Base-by-base conservation (phyloP, 495 filamentous ascomycete genomes). In the Elasticomyces elasticus region DNA sequence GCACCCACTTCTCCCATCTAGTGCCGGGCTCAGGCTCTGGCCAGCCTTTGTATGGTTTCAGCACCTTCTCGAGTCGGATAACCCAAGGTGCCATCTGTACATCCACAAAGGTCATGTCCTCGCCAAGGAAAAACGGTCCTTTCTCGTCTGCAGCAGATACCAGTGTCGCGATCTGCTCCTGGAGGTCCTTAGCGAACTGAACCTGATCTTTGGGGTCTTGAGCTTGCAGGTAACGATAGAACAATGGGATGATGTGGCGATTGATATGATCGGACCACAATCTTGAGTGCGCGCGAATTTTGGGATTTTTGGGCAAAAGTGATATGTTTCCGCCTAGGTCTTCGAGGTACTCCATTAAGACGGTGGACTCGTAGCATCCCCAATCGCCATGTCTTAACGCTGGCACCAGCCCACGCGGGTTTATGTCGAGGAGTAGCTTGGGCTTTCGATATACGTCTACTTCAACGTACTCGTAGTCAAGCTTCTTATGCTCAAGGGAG, bases 341-440 rank as follows among this genome's bases (percentile, higher is more conserved):
- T 64, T 95, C 91, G 37, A 95, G 75, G 70, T 94, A 95, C 85
- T 97, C 91, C 55, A 97, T 75, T 58, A 95, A 75, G 15, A 95
- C 85, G 0, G 79, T 80, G 64, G 86, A 92, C 66, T 95, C 91
- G 65, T 90, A 83, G 60, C 83, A 89, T 0, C 84, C 86, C 87
- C 87, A 95, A 49, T 91, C 79, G 31, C 84, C 87, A 66, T 95
- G 83, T 23, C 82, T 74, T 63, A 95, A 74, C 20, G 85, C 87
- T 9, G 91, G 91, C 17, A 95, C 86, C 19, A 94, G 73, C 0
- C 91, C 90, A 49, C 87, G 75, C n/a, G 89, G 89, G 59, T 94
- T 94, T 49, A 95, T 80, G 37, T 88, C 87, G 28, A 95, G 74
- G 31, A 95, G 68, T 15, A 77, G 78, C 49, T 81, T 76, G 15